Evolutionary conservation across 495 filamentous ascomycete species (phyloP), one percentile per base, ranked within the genome.

Genomic region (Penicillium dipodomyicola): DNA sequence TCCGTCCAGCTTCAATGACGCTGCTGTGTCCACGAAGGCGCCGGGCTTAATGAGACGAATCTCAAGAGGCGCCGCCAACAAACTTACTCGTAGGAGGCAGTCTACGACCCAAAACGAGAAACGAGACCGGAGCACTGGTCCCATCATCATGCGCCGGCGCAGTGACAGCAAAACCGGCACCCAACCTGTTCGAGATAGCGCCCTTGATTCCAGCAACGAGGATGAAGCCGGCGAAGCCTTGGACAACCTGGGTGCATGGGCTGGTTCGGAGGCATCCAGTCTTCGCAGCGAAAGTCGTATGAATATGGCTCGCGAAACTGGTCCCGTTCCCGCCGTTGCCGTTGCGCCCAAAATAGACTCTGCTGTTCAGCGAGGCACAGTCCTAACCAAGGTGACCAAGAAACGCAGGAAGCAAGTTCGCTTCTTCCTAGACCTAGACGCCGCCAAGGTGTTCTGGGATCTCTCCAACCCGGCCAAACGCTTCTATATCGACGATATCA

Each of bases 401-500:
- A 95, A 90, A 63, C 87, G 85, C 65, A 79, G 74, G 41, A 91
- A 90, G 65, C 80, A 84, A 49, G 78, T 96, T 41, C 84, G 74
- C 30, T 88, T 97, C 59, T 81, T 84, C 30, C 79, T 97, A 1
- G 89, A 97, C 64, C 79, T 87, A 20, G 86, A 90, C 49, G 80
- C 87, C 6, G 91, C 87, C 45, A 94, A 90, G 68, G 89, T 97
- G 33, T 86, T 78, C 32, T 98, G 94, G 94, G 87, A 95, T 71
- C 82, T 83, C 15, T 85, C 81, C 4, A 89, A 89, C 49, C 82
- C 87, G 0, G 80, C 85, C 1, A 97, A 96, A 59, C 83, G 81
- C 17, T 88, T 98, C 61, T 95, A 95, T 66, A 86, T 98, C 54
- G 94, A 98, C 60, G 91, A 98, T 65, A 92, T 98, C 63, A 87